Evolutionary conservation across 2,329 filamentous ascomycete species (phyloP), one percentile per base, ranked within the genome.

Genomic region (Alternaria metachromatica): DNA sequence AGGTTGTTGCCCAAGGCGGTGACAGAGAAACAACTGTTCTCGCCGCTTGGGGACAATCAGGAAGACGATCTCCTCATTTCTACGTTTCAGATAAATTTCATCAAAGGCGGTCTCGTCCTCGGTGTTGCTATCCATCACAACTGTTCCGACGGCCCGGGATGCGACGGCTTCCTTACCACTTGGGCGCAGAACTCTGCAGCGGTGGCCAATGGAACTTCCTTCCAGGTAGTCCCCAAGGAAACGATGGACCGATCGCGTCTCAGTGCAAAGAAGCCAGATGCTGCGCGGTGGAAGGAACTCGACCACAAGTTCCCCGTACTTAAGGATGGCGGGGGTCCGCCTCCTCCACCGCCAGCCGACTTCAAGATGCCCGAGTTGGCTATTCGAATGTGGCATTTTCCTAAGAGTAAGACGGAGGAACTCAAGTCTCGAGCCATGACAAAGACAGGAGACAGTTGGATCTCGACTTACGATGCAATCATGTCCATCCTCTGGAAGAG

Each of bases 381-480:
- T 23, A 58, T 53, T 15, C 55, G 60, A 5, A 70, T 74, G 54
- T 72, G 67, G 58, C 72, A 76, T 56, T 69, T 75, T 28, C 59
- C 71, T 13, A 53, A 57, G 30, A 69, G 62, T 54, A 66, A 65
- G 18, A 55, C 65, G 21, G 60, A 63, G 23, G 33, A 51, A 57
- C 66, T 75, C 28, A 75, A 74, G 61, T 45, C 28, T 8, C 59
- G 66, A 13, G 59, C 65, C 7, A 50, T 44, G 26, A 50, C 30
- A 9, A 30, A 55, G 3, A 44, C 48, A 8, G 43, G 23, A 13
- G 58, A 59, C 28, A 51, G 46, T 13, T 74, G 67, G 68, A 64
- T 74, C 10, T 72, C 69, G n/a, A 75, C 70, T 4, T 76, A 75
- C 62, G 73, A 76, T 59, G 65, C 69, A 25, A 65, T 75, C 21